Conservation (phyloP, 78 protist species). For the Monosiga brevicollis region DNA sequence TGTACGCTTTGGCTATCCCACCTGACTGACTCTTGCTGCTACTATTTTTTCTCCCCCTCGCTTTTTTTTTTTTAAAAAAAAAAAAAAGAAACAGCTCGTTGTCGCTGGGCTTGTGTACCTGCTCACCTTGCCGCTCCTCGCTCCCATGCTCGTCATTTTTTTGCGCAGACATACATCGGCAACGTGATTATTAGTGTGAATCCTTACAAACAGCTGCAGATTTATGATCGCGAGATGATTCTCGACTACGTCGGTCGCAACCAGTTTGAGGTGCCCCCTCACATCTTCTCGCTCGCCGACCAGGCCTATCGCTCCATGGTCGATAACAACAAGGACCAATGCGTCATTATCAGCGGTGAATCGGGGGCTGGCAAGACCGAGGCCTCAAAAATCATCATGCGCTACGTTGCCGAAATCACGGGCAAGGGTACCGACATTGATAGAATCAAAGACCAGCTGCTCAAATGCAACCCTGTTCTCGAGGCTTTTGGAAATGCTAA, state of each 20-base stretch:
- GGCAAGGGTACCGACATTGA: neutral
- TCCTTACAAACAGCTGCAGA: conserved; percentile 62
- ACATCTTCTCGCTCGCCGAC: conserved; percentile 77
- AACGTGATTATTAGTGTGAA: conserved; percentile 72
- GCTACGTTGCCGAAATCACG: conserved; percentile 70
- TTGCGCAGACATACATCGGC: conserved; percentile 65
- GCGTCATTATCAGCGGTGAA: conserved; percentile 68
- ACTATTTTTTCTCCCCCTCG: too few species aligned
- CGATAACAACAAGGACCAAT: conserved; percentile 50
- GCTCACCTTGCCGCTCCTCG: too few species aligned
- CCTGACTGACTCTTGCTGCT: too few species aligned
- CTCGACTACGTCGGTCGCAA: conserved; percentile 27
- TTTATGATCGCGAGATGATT: conserved; percentile 22
- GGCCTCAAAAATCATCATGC: conserved; percentile 69
- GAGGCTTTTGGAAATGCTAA: conserved; percentile 94
- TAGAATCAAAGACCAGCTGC: conserved; percentile 45
- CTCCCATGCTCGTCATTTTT: neutral
- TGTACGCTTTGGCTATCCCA: too few species aligned
- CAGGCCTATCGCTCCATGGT: conserved; percentile 49
- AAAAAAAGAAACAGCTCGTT: too few species aligned
- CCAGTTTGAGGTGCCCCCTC: conserved; percentile 56
- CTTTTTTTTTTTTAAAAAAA: too few species aligned
- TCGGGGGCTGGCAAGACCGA: conserved; percentile 35
- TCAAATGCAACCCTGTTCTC: conserved; percentile 73
- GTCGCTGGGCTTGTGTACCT: too few species aligned